phyloP scores from a whole-genome alignment of 2,329 filamentous ascomycete genomes.

The Chalaropsis thielavioides region DNA sequence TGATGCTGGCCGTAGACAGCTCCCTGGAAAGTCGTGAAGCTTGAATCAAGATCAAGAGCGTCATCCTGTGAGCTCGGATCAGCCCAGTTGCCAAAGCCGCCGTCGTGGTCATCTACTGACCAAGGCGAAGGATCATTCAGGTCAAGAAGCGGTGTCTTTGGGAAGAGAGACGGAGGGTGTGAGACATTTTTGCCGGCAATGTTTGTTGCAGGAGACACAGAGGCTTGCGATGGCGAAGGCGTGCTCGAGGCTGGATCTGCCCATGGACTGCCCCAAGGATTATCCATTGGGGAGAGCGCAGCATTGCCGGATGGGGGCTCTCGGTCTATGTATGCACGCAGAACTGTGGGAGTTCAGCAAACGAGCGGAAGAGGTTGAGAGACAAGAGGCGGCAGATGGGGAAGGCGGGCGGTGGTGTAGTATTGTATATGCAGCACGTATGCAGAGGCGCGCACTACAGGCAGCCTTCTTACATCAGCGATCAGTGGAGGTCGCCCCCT shows the following conservation, averaged over 20 bases:
- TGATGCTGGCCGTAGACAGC: neutral
- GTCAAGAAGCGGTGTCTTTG: conserved; percentile 6
- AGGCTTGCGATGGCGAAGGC: conserved; percentile 10
- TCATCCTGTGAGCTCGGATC: neutral
- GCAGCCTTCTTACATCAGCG: neutral
- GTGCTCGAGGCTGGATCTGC: conserved; percentile 24
- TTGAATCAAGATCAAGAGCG: conserved; percentile 11
- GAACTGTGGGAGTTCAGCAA: neutral
- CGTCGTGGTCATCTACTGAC: conserved; percentile 5
- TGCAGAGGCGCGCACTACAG: neutral
- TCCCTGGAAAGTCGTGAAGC: conserved; percentile 8
- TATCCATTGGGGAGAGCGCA: conserved; percentile 34
- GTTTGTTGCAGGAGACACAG: neutral
- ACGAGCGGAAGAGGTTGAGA: neutral
- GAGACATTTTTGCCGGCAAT: conserved; percentile 3
- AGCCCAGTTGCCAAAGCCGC: conserved; percentile 13
- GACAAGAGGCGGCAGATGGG: neutral
- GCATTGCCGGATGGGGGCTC: conserved; percentile 10
- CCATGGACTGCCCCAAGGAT: conserved; percentile 51
- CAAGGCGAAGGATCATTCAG: conserved; percentile 11
- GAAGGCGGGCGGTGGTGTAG: neutral
- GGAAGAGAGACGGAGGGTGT: neutral
- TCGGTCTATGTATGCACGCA: neutral
- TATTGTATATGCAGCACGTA: neutral
- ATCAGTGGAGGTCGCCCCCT: neutral